Evolutionary conservation across 768 basidiomycete species (phyloP), one percentile per base, ranked within the genome.

Genomic region (Boletus sp.): DNA sequence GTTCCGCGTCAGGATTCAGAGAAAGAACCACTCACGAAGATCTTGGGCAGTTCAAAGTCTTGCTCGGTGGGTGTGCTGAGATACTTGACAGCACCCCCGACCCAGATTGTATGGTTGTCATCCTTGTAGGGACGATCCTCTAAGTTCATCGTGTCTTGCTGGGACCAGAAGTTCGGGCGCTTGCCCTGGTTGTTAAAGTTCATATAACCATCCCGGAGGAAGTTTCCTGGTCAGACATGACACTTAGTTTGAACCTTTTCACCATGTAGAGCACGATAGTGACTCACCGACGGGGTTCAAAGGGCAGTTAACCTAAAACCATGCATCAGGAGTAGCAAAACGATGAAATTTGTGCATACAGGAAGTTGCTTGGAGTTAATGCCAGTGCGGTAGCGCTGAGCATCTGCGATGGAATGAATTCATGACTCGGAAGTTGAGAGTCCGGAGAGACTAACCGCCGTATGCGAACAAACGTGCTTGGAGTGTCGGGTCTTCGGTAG

Each of bases 391-490:
- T 76, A 75, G 9, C 77, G 70, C 14, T 75, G 74, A 2, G 76
- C 71, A 60, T 78, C 76, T 71, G 47, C 7, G 10, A 33, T 32
- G 5, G 11, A 36, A 45, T 36, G 24, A 42, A 42, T 28, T 9
- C 24, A 6, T 18, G 24, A n/a, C 39, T 20, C 5, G 44, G 14
- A 42, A 48, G 9, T 10, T 2, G 20, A 11, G 7, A 20, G 9
- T 50, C 44, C 20, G 17, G 36, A 40, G 8, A 36, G 44, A 50
- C 69, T 59, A 61, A 74, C 80, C 80, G 44, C 77, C 78, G 64
- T 86, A 85, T 1, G 81, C 78, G 71, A 84, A 85, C 51, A 84
- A 70, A 35, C 83, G 79, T 17, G 77, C 75, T 67, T 85, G 83
- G 20, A 85, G 76, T 41, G 81, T 81, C 2, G 83, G 84, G 67